These are phyloP conservation scores for Schizopora paradoxa DNA, from an alignment of 1,284 basidiomycete species.

Conservation along the genomic window DNA sequence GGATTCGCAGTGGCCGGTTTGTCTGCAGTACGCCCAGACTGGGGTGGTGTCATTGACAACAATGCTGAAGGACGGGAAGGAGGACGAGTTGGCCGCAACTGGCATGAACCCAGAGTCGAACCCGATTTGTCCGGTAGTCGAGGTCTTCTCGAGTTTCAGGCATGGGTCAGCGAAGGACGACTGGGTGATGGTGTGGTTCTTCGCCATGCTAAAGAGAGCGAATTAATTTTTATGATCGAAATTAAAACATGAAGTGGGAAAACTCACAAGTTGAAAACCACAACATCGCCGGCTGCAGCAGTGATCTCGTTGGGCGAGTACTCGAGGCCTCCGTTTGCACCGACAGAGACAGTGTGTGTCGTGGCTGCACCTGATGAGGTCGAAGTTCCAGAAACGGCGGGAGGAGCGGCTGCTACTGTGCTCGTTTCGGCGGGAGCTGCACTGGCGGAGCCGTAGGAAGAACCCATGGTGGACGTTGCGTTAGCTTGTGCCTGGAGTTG, in stretches of 20 bases:
- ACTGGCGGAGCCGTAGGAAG: constrained; percentile 19
- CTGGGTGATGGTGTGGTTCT: constrained; percentile 68
- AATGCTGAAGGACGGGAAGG: constrained; percentile 48
- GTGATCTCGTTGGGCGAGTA: constrained; percentile 47
- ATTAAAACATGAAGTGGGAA: not conserved
- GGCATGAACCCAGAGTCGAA: constrained; percentile 61
- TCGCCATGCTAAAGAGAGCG: constrained; percentile 38
- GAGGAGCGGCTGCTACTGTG: constrained; percentile 32
- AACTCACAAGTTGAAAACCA: constrained; percentile 54
- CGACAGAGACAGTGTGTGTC: constrained; percentile 44
- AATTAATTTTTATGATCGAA: constrained; percentile 1
- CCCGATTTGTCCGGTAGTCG: constrained; percentile 36
- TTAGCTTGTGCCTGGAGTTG: constrained; percentile 36
- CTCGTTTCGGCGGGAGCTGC: constrained; percentile 26
- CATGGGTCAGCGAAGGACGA: constrained; percentile 59
- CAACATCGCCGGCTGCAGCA: constrained; percentile 44
- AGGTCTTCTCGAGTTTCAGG: constrained; percentile 33
- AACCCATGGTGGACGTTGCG: constrained; percentile 29
- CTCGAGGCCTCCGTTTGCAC: constrained; percentile 36
- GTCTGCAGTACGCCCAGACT: constrained; percentile 28
- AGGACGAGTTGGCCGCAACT: constrained; percentile 37
- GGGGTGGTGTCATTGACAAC: constrained; percentile 52
- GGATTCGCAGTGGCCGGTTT: constrained; percentile 35
- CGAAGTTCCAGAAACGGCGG: constrained; percentile 29
- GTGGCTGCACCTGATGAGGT: constrained; percentile 22